Conservation (phyloP, 768 basidiomycete species). For the Hydnum rufescens region DNA sequence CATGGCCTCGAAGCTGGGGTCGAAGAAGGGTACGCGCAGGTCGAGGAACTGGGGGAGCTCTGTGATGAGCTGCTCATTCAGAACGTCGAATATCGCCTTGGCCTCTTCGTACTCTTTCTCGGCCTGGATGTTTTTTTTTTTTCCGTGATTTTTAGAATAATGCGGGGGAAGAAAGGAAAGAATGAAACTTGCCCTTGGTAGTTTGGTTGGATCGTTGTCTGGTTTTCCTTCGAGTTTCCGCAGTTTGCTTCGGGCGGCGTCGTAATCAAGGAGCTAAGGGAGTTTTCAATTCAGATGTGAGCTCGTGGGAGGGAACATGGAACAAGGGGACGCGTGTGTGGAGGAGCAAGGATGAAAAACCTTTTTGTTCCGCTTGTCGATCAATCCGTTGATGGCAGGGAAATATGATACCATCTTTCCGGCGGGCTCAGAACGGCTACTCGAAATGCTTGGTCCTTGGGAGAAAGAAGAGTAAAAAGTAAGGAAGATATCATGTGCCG, state of each 20-base stretch:
- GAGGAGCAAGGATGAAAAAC: slow-evolving; percentile 21
- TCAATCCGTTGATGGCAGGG: slow-evolving; percentile 82
- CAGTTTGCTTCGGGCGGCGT: slow-evolving; percentile 73
- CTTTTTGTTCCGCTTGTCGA: slow-evolving; percentile 92
- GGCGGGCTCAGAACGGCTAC: slow-evolving; percentile 84
- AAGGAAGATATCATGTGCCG: too few species aligned
- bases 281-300: slow-evolving; percentile 1
- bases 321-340: not conserved
- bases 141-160: too few species aligned
- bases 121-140: slow-evolving; percentile 29
- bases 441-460: slow-evolving; percentile 79
- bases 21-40: slow-evolving; percentile 91
- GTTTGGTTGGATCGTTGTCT: slow-evolving; percentile 76
- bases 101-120: slow-evolving; percentile 93
- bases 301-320: too few species aligned
- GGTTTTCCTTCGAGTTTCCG: slow-evolving; percentile 86
- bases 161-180: not conserved
- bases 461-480: not conserved
- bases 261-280: slow-evolving; percentile 77
- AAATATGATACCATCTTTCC: slow-evolving; percentile 96
- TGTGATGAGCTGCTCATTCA: slow-evolving; percentile 79
- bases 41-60: slow-evolving; percentile 88
- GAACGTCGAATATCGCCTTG: slow-evolving; percentile 79
- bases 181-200: slow-evolving; percentile 26
- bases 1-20: slow-evolving; percentile 98